These are phyloP conservation scores for Ceratobasidium sp. DNA, from an alignment of 1,284 basidiomycete species.

Conservation along the genomic window DNA sequence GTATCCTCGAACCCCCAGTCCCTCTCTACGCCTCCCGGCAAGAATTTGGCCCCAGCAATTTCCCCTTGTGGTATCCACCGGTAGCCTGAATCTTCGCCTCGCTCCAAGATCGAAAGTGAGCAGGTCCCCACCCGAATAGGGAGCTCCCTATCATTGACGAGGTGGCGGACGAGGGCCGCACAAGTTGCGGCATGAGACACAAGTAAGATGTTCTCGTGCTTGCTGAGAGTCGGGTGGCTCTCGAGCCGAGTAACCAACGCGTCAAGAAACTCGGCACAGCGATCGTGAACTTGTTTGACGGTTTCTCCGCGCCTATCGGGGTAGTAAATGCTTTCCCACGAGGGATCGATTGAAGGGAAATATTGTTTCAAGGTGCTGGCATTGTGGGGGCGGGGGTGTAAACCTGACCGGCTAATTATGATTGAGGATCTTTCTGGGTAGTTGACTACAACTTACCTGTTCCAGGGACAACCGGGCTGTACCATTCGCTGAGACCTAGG, in stretches of 20 bases:
- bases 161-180: conserved; percentile 69
- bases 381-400: conserved; percentile 70
- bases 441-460: conserved; percentile 51
- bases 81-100: conserved; percentile 34
- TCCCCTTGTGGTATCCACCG: conserved; percentile 50
- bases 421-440: not conserved
- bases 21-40: conserved; percentile 65
- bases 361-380: conserved; percentile 59
- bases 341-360: conserved; percentile 66
- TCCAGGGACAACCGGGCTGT: conserved; percentile 68
- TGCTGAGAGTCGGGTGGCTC: conserved; percentile 51
- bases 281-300: conserved; percentile 66
- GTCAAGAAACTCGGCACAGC: conserved; percentile 60
- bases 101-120: conserved; percentile 62
- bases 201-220: conserved; percentile 63
- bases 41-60: conserved; percentile 63
- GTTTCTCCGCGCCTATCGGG: conserved; percentile 75
- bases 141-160: conserved; percentile 58
- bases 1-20: conserved; percentile 84
- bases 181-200: conserved; percentile 80
- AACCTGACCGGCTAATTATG: conserved; percentile 47
- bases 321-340: conserved; percentile 69
- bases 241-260: conserved; percentile 56
- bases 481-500: conserved; percentile 81
- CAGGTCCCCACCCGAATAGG: conserved; percentile 71